A percentile compares a stretch with the other conserved stretches of the same genome.
Conservation (phyloP, 352 stramenopile genomes). For the Globisporangium viniferum region DNA sequence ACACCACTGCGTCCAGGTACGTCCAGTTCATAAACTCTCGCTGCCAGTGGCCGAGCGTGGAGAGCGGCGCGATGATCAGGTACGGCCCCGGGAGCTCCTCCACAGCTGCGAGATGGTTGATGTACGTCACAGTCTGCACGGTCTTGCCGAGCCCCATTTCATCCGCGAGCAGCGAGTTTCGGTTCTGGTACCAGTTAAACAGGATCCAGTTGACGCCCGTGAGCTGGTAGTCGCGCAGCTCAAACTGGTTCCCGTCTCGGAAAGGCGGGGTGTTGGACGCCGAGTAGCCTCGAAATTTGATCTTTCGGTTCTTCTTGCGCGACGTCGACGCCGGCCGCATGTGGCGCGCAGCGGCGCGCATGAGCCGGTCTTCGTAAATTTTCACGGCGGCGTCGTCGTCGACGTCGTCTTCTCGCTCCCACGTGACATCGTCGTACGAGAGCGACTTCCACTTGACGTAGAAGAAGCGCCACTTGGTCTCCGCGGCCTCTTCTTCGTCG, state of each 20-base stretch:
- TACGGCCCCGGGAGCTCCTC: conserved; percentile 95
- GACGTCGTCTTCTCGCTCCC: conserved; percentile 97
- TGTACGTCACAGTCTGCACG: conserved; percentile 93
- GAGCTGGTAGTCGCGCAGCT: conserved; percentile 98
- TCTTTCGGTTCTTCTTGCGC: conserved; percentile 46
- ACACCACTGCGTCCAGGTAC: conserved; percentile 97
- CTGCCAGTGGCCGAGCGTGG: conserved; percentile 98
- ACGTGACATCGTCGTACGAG: conserved; percentile 97
- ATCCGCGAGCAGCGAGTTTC: conserved; percentile 98
- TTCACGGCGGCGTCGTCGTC: conserved; percentile 74
- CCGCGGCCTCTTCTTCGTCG: conserved; percentile 27
- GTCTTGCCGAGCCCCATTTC: conserved; percentile 98
- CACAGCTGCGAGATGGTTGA: conserved; percentile 95
- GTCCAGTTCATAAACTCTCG: conserved; percentile 96
- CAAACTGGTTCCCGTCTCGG: conserved; percentile 56
- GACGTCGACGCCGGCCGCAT: conserved; percentile 38
- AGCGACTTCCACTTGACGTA: conserved; percentile 99
- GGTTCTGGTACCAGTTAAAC: conserved; percentile 97
- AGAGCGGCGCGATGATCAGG: conserved; percentile 97
- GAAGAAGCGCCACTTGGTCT: conserved; percentile 88
- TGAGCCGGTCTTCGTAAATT: conserved; percentile 76
- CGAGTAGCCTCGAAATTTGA: conserved; percentile 75
- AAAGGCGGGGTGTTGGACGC: conserved; percentile 50
- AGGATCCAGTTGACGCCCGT: conserved; percentile 99
- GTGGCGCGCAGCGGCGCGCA: conserved; percentile 46